Conservation (phyloP, 495 filamentous ascomycete genomes). For the Neurospora sp. region DNA sequence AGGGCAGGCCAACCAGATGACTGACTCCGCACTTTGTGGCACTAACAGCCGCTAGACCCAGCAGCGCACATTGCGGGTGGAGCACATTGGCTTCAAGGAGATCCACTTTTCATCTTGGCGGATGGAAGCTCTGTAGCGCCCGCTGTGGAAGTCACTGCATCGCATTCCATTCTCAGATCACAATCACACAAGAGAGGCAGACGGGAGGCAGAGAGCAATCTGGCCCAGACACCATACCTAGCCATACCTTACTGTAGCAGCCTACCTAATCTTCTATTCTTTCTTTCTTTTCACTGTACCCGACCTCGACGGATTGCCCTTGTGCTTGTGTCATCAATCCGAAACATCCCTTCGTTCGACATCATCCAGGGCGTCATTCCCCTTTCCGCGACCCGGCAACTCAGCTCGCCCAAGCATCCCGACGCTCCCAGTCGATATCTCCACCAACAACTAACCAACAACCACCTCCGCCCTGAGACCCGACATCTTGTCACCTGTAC, state of each 20-base stretch:
- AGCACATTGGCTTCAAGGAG: background rate
- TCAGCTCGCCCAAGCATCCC: background rate
- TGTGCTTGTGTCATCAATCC: background rate
- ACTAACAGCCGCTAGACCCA: background rate
- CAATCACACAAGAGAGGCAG: background rate
- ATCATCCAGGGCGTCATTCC: background rate
- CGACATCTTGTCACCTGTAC: background rate
- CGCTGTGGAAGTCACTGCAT: slow-evolving; percentile 1
- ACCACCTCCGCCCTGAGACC: background rate
- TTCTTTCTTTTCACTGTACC: background rate
- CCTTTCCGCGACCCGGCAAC: background rate
- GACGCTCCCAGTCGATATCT: background rate
- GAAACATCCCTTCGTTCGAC: background rate
- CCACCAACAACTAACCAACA: background rate
- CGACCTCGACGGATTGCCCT: background rate
- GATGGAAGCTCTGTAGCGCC: slow-evolving; percentile 5
- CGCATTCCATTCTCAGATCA: slow-evolving; percentile 8
- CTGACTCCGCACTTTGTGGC: background rate
- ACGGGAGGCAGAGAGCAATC: background rate
- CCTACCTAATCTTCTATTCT: background rate
- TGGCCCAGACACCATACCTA: background rate
- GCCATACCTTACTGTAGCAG: background rate
- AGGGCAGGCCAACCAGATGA: background rate
- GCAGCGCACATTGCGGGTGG: background rate
- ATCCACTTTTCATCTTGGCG: slow-evolving; percentile 3